phyloP scores from a whole-genome alignment of 208 protist species.

The Leishmania turanica region DNA sequence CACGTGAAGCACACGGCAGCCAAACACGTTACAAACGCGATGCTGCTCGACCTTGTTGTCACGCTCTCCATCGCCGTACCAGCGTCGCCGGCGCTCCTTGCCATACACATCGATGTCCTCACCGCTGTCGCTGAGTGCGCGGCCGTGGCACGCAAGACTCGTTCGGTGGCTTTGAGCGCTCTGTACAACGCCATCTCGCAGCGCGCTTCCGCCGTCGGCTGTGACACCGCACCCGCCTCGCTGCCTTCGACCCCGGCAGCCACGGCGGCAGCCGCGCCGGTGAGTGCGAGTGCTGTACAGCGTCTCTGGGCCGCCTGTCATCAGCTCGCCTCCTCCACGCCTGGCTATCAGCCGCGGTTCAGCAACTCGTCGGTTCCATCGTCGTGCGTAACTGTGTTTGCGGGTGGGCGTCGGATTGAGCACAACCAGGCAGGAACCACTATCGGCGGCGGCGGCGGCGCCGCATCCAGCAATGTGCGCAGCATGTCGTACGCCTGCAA shows the following conservation, averaged over 20 bases:
- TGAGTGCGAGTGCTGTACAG: constrained; percentile 16
- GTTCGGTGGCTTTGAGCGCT: constrained; percentile 51
- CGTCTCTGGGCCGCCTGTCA: constrained; percentile 32
- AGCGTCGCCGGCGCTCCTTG: constrained; percentile 30
- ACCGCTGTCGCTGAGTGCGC: constrained; percentile 60
- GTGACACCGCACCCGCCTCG: not conserved
- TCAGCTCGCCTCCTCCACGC: constrained; percentile 12
- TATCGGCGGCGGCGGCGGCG: not conserved
- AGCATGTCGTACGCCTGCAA: constrained; percentile 48
- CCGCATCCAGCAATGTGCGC: constrained; percentile 26
- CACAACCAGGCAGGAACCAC: constrained; percentile 14
- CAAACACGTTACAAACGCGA: constrained; percentile 49
- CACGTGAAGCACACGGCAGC: constrained; percentile 56
- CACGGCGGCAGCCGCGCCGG: constrained; percentile 15
- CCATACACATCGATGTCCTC: constrained; percentile 49
- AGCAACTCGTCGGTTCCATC: constrained; percentile 23
- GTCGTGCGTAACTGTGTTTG: constrained; percentile 25
- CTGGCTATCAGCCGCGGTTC: constrained; percentile 33
- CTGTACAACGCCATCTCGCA: constrained; percentile 45
- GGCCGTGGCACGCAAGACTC: constrained; percentile 41
- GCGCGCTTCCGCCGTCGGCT: constrained; percentile 10
- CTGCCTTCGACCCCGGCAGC: not conserved
- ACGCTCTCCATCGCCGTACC: constrained; percentile 52
- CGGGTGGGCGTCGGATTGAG: constrained; percentile 29
- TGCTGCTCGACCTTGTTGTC: constrained; percentile 60